Base-by-base conservation (phyloP, 1,139 yeast genomes). In the Kluyveromyces marxianus region DNA sequence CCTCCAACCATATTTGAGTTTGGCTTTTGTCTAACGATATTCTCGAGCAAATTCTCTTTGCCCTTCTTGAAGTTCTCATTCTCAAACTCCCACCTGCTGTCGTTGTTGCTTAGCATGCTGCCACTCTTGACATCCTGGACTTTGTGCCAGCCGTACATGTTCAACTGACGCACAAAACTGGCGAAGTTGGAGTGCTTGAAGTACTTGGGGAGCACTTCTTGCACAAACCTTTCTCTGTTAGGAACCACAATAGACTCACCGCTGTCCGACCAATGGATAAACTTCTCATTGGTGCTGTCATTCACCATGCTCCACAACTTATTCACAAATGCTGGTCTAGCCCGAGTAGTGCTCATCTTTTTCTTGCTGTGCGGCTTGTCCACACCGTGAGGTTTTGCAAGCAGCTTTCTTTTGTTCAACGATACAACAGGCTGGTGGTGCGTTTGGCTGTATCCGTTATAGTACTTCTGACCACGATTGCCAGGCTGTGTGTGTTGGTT, bases 141-240 rank as follows among this genome's bases (percentile, higher is more conserved):
- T 67, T 92, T 92, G 68, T 92, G 97, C 75, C 95, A 92, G 57
- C 94, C 98, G 60, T 92, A 92, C 72, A 92, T 90, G 71, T 92
- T 92, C 57, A 92, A 71, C 63, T 90, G 97, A 50, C 97, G 77
- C 6, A 90, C 97, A 70, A 92, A 92, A 55, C 92, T 81, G 36
- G 97, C 94, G 68, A 88, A 90, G 68, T 92, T 92, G 48, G 89
- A 80, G 67, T 92, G 97, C 59, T 90, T 90, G 70, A 92, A 92
- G 66, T 89, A 95, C 49, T 81, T 79, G 14, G 97, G 97, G 44
- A 92, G 71, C 31, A 90, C 83, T 45, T 80, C 79, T 57, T 83
- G 86, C 75, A 90, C 94, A 60, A 92, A 90, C 49, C 78, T 80
- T 61, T 92, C 97, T 45, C 96, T 75, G 56, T 88, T 87, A 45